Conservation (phyloP, 306 rosid species). For the Fagus crenata region DNA sequence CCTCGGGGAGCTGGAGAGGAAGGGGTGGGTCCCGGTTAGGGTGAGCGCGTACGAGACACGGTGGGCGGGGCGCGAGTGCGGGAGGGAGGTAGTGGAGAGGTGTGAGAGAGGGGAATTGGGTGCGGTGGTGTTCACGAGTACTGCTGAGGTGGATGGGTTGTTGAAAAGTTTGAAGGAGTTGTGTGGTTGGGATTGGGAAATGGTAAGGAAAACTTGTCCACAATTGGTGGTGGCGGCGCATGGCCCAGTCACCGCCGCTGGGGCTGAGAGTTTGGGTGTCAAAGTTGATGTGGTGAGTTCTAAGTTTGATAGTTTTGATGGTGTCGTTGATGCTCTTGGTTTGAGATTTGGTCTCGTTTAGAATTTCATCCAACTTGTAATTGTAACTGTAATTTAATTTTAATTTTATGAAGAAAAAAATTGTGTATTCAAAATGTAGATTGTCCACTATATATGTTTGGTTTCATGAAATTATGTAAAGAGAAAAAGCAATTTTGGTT, state of each 20-base stretch:
- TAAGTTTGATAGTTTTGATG: slow-evolving; percentile 66
- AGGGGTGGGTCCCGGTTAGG: slow-evolving; percentile 52
- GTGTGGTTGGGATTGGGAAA: slow-evolving; percentile 52
- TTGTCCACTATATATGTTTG: too few relatives aligned
- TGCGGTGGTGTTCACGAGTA: slow-evolving; percentile 74
- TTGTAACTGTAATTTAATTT: too few relatives aligned
- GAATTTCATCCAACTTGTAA: slow-evolving; percentile 6
- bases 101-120: slow-evolving; percentile 44
- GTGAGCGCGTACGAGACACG: slow-evolving; percentile 71
- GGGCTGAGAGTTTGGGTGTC: slow-evolving; percentile 65
- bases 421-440: too few relatives aligned
- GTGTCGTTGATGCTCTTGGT: slow-evolving; percentile 57
- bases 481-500: too few relatives aligned
- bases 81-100: slow-evolving; percentile 47
- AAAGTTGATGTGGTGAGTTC: slow-evolving; percentile 68
- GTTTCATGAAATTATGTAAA: too few relatives aligned
- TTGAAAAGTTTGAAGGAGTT: slow-evolving; percentile 54
- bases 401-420: too few relatives aligned
- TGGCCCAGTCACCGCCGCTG: slow-evolving; percentile 69
- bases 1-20: slow-evolving; percentile 40
- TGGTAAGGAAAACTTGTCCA: slow-evolving; percentile 47
- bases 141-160: slow-evolving; percentile 81
- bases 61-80: slow-evolving; percentile 66
- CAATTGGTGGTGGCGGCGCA: slow-evolving; percentile 61
- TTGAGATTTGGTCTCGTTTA: slow-evolving; percentile 31